Evolutionary conservation across 257 asterid genomes (phyloP), one percentile per base, ranked within the genome.

Genomic region (Agastache rugosa): DNA sequence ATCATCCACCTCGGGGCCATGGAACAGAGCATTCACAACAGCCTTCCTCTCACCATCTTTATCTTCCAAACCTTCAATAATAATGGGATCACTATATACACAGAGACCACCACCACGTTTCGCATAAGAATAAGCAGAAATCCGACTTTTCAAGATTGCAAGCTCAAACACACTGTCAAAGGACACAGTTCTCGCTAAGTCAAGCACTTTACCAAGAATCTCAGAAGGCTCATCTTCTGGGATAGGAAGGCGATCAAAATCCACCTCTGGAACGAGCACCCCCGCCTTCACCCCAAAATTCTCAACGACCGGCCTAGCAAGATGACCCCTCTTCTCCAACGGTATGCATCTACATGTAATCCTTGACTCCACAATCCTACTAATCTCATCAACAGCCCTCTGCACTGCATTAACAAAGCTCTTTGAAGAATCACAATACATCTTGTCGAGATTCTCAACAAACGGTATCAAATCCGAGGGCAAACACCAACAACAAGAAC

Each of bases 401-500:
- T 83, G 75, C 22, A 89, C 72, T 9, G 96, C 97, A 60, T 64
- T 74, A 0, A n/a, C 5, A 58, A 88, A 81, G 54, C 80, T 76
- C 77, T 67, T 83, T 0, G 92, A 78, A 66, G 60, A 45, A 34
- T 75, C 85, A 4, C 12, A 73, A 0, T 86, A 84, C 92, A 81
- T 81, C 45, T 79, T 79, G 10, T 70, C 75, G 19, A 87, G 88
- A 47, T 87, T 89, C 50, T 86, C 83, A 0, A 72, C 76, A 65
- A 93, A 93, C 5, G 91, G 95, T n/a, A 79, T 29, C 42, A 93
- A 70, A 82, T 90, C 90, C 0, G 89, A 77, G 1, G 94, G 88
- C 48, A 77, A 54, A 78, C 95, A 91, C 98, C 97, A 93, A 14
- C 95, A 87, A 61, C 87, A 87, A 1, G 97, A 89, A 9, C 86